A percentile compares a stretch with the other conserved stretches of the same genome.
Conservation (phyloP, 2,329 filamentous ascomycete species). For the Beauveria varroae region DNA sequence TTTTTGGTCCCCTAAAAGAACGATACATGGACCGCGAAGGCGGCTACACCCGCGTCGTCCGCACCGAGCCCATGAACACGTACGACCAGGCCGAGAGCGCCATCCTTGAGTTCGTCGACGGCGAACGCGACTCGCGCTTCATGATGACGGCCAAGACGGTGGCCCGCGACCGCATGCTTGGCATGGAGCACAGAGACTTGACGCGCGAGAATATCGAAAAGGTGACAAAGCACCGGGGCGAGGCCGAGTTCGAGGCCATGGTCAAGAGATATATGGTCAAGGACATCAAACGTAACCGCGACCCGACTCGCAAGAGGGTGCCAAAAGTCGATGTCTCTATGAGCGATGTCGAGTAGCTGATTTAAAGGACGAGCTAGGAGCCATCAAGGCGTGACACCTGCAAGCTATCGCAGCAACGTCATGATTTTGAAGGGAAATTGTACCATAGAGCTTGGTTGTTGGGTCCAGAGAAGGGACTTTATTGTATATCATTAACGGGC, state of each 20-base stretch:
- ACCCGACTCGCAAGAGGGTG: neutral
- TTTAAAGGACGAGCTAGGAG: neutral
- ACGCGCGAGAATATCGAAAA: conserved; percentile 76
- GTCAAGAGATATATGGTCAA: conserved; percentile 6
- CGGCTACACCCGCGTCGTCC: conserved; percentile 90
- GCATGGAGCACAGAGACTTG: conserved; percentile 56
- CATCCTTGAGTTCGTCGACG: conserved; percentile 91
- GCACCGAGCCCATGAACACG: conserved; percentile 79
- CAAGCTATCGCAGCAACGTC: neutral
- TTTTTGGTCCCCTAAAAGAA: conserved; percentile 74
- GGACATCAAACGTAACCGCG: neutral
- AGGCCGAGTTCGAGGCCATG: conserved; percentile 54
- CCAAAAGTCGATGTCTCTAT: neutral
- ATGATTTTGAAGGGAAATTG: neutral
- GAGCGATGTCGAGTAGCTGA: neutral
- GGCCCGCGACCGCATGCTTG: conserved; percentile 51
- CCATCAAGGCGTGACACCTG: neutral
- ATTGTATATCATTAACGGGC: conserved; percentile 4
- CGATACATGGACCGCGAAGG: conserved; percentile 76
- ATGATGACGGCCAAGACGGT: conserved; percentile 85
- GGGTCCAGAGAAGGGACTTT: neutral
- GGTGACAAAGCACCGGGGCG: conserved; percentile 71
- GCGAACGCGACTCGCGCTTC: conserved; percentile 88
- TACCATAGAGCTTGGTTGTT: neutral
- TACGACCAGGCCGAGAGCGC: conserved; percentile 82